phyloP scores from a whole-genome alignment of 2,329 filamentous ascomycete genomes.

The Polytolypa hystricis region DNA sequence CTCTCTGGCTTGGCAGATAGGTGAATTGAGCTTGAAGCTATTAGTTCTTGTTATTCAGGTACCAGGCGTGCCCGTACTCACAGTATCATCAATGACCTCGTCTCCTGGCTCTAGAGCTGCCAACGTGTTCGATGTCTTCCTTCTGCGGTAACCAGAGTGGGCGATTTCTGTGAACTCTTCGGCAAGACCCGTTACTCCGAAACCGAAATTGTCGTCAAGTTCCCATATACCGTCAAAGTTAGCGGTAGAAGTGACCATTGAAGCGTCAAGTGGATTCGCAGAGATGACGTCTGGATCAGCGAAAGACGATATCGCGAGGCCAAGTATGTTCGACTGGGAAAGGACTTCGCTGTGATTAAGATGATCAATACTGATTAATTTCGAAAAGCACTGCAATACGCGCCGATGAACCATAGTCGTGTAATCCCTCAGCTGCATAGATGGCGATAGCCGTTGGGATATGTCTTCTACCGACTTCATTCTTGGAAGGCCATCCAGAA shows the following conservation, averaged over 20 bases:
- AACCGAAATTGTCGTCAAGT: constrained; percentile 84
- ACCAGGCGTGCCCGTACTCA: constrained; percentile 17
- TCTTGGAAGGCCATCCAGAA: constrained; percentile 70
- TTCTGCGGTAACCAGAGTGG: constrained; percentile 59
- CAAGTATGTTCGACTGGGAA: constrained; percentile 81
- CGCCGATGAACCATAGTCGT: constrained; percentile 87
- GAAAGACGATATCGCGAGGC: constrained; percentile 80
- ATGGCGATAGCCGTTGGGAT: constrained; percentile 68
- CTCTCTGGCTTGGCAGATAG: constrained; percentile 72
- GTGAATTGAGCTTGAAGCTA: constrained; percentile 35
- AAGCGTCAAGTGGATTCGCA: constrained; percentile 67
- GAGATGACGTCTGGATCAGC: constrained; percentile 73
- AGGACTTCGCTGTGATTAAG: constrained; percentile 74
- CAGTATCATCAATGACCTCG: constrained; percentile 31
- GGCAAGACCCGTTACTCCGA: constrained; percentile 80
- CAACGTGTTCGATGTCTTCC: constrained; percentile 40
- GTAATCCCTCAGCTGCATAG: constrained; percentile 78
- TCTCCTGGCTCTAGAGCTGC: constrained; percentile 28
- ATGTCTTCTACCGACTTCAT: constrained; percentile 84
- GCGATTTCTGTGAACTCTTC: constrained; percentile 62
- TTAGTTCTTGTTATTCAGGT: constrained; percentile 9
- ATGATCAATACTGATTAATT: constrained; percentile 79
- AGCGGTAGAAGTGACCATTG: constrained; percentile 80
- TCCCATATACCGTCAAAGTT: constrained; percentile 95
- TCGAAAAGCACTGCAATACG: constrained; percentile 89